These are phyloP conservation scores for Graphiopsis chlorocephala DNA, from an alignment of 2,329 filamentous ascomycete genomes.

Conservation along the genomic window DNA sequence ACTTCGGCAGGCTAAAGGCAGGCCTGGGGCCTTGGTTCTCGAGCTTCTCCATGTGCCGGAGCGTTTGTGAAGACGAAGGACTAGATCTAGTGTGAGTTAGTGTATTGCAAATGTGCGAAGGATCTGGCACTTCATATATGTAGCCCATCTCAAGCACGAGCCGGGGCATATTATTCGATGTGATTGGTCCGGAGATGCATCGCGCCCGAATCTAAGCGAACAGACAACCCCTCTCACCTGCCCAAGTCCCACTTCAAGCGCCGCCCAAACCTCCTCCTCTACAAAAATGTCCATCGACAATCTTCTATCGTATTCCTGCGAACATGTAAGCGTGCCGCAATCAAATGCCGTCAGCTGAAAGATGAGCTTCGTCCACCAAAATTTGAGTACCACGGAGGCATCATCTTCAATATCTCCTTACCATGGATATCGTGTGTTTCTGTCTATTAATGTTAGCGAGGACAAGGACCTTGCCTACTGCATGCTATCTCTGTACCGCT, in stretches of 20 bases:
- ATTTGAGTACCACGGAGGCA: background rate
- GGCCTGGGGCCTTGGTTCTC: background rate
- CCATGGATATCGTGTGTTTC: background rate
- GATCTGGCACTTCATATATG: background rate
- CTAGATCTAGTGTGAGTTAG: background rate
- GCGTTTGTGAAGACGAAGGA: background rate
- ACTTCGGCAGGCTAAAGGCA: slow-evolving; percentile 5
- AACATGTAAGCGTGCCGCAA: background rate
- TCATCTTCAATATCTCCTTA: background rate
- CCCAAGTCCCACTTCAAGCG: background rate
- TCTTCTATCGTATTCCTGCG: background rate
- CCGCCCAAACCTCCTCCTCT: background rate
- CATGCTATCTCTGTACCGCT: background rate
- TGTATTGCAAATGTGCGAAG: background rate
- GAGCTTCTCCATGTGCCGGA: background rate
- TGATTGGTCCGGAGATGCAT: background rate
- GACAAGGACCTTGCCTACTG: background rate
- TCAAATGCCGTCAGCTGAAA: background rate
- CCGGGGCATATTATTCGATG: background rate
- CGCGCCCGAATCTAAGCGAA: background rate
- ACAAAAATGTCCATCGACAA: background rate
- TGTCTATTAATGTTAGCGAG: background rate
- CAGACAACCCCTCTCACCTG: background rate
- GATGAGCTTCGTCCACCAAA: background rate
- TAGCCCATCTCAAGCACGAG: background rate